Conservation (phyloP, 164 flowering plant species). For the Amborella trichopoda region DNA sequence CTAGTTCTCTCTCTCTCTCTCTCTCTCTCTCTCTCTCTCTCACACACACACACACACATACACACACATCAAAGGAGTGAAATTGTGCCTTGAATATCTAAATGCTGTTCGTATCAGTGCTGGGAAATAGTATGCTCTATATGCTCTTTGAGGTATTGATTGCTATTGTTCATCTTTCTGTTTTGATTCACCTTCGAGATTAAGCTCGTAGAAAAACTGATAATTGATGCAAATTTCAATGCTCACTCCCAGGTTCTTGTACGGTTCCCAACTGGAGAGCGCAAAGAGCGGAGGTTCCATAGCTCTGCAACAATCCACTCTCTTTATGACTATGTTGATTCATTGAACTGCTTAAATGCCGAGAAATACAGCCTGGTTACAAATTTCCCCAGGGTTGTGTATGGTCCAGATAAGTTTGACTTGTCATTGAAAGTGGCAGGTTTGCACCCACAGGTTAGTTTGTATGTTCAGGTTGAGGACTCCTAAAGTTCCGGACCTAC, state of each 20-base stretch:
- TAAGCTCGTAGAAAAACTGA: too few relatives aligned
- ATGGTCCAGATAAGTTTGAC: conserved; percentile 57
- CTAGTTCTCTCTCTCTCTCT: background rate
- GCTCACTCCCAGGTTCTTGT: conserved; percentile 50
- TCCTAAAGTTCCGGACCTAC: too few relatives aligned
- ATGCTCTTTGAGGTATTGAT: too few relatives aligned
- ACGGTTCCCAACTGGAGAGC: conserved; percentile 82
- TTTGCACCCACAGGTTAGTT: conserved; percentile 94
- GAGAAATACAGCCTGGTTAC: conserved; percentile 72
- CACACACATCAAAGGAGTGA: background rate
- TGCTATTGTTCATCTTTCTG: too few relatives aligned
- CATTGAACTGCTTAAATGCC: conserved; percentile 63
- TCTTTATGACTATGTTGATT: conserved; percentile 85
- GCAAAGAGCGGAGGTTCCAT: conserved; percentile 81
- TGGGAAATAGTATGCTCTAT: too few relatives aligned
- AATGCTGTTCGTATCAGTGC: too few relatives aligned
- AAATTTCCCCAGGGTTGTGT: conserved; percentile 78
- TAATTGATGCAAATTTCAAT: background rate
- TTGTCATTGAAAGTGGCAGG: conserved; percentile 78
- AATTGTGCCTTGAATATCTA: too few relatives aligned
- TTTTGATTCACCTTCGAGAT: too few relatives aligned
- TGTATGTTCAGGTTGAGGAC: conserved; percentile 70
- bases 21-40: background rate
- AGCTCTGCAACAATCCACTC: conserved; percentile 55
- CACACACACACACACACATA: background rate